A percentile compares a stretch with the other conserved stretches of the same genome.
phyloP scores from a whole-genome alignment of 108 stramenopile species.

The Conticribra guillardii region DNA sequence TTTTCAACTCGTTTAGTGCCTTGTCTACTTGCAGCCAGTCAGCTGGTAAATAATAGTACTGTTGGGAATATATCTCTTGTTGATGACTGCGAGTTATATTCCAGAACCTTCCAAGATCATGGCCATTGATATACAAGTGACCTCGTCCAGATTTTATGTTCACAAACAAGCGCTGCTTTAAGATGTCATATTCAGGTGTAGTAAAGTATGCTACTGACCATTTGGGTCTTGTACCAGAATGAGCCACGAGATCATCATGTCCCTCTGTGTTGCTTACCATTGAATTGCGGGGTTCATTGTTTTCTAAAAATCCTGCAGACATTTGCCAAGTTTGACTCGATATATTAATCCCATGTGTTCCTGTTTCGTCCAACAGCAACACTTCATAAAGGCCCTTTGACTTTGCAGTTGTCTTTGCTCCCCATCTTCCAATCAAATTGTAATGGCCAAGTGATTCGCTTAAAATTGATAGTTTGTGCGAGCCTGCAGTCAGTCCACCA shows the following conservation, averaged over 20 bases:
- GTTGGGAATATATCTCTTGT: conserved; percentile 29
- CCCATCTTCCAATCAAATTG: conserved; percentile 67
- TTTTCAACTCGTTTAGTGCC: conserved; percentile 41
- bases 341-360: conserved; percentile 18
- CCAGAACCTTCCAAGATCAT: conserved; percentile 64
- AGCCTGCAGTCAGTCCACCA: conserved; percentile 17
- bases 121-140: conserved; percentile 61
- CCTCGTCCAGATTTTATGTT: conserved; percentile 52
- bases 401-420: conserved; percentile 45
- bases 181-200: conserved; percentile 39
- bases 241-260: too few relatives aligned
- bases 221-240: conserved; percentile 11
- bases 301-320: neutral
- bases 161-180: conserved; percentile 28
- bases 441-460: conserved; percentile 58
- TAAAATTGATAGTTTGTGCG: conserved; percentile 47
- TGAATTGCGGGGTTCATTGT: too few relatives aligned
- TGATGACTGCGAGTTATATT: conserved; percentile 54
- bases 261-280: too few relatives aligned
- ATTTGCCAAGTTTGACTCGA: conserved; percentile 3
- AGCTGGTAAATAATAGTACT: conserved; percentile 10
- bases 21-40: conserved; percentile 39
- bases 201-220: conserved; percentile 49
- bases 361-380: conserved; percentile 10
- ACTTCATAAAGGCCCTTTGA: conserved; percentile 55